Evolutionary conservation across 140 eudicot genomes (phyloP), one percentile per base, ranked within the genome.

Genomic region (Anethum foeniculum): DNA sequence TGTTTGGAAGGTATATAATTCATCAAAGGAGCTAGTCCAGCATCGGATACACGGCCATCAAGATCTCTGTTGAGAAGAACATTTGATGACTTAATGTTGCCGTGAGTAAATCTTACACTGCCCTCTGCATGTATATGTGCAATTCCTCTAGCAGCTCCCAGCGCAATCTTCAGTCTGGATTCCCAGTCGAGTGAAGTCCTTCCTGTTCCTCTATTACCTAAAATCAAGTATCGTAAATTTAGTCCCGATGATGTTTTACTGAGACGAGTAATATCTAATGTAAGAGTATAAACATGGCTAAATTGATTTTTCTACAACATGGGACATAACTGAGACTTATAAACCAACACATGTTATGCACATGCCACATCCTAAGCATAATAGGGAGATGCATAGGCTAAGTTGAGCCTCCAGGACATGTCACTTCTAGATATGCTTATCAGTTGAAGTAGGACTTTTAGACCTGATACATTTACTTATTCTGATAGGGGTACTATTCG

Each of bases 1-100:
- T 88, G 77, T 79, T 90, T 90, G 81, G 85, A 75, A 1, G 86
- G 79, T 7, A 81, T 54, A 41, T 79, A 32, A 60, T 80, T 89
- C 89, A 90, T 86, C 47, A 93, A 54, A 7, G 96, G 90, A 52
- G 89, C 85, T 65, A 93, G 85, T 30, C 98, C 98, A 14, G 88
- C 85, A 79, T 94, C 98, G 6, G 98, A 88, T 54, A 94, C 54
- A 82, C 88, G 85, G 34, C 89, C 92, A 36, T 86, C 85, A 16
- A 89, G 90, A 76, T 89, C 93, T 34, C 83, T 73, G 19, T 85
- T 84, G 65, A 92, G 91, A 80, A 94, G 91, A 41, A 94, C 84
- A 81, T 94, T 94, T 38, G 98, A 90, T 38, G 98, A 84, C 85
- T 94, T 94, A 65, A 94, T 88, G 91, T 92, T 92, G 21, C 98